Evolutionary conservation across 1,139 yeast species (phyloP).

Genomic region (Pneumocystis canis): DNA sequence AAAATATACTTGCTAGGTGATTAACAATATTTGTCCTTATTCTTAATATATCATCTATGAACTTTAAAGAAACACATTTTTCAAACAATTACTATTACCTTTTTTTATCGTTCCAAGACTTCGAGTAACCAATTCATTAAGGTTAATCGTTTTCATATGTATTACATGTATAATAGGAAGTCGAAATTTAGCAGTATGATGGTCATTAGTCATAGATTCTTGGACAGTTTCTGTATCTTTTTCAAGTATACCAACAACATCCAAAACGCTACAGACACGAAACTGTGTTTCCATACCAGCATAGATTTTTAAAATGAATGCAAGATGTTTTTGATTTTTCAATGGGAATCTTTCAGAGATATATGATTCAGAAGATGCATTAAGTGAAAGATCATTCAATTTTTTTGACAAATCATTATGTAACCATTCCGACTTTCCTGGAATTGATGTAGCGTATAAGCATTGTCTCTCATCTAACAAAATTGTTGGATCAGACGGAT

Average conservation of each 20-base stretch:
- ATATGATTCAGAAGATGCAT: background rate
- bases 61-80: background rate
- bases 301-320: conserved; percentile 2
- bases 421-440: conserved; percentile 1
- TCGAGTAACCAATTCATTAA: background rate
- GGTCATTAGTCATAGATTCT: background rate
- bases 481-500: background rate
- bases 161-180: background rate
- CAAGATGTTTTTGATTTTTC: background rate
- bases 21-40: conserved; percentile 5
- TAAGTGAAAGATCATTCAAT: background rate
- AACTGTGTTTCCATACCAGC: conserved; percentile 5
- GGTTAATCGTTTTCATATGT: background rate
- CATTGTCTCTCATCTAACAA: conserved; percentile 4
- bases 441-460: conserved; percentile 1
- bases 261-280: conserved; percentile 5
- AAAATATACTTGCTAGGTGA: conserved; percentile 5
- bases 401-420: background rate
- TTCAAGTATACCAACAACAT: conserved; percentile 4
- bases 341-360: background rate
- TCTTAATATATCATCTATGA: background rate
- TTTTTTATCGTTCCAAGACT: background rate
- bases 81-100: background rate
- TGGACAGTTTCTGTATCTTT: background rate
- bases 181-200: background rate